phyloP scores from a whole-genome alignment of 2,329 filamentous ascomycete species.

The Pyrenochaeta sp. region DNA sequence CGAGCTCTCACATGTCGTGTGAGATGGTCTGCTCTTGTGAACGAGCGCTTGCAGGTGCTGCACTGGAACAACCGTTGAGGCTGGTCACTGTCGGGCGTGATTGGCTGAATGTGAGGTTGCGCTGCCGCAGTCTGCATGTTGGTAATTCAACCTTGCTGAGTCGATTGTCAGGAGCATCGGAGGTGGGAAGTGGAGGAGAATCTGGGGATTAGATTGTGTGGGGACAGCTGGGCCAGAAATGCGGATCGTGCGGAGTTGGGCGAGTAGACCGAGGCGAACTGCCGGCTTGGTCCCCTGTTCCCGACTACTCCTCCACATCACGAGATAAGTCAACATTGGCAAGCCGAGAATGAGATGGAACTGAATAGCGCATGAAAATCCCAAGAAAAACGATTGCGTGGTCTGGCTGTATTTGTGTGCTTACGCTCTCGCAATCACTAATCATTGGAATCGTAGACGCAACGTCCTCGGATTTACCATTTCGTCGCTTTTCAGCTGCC shows the following conservation, averaged over 20 bases:
- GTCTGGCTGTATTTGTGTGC: too few relatives aligned
- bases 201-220: conserved; percentile 23
- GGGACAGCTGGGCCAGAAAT: conserved; percentile 14
- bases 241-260: conserved; percentile 11
- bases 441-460: too few relatives aligned
- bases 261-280: conserved; percentile 3
- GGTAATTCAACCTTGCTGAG: conserved; percentile 8
- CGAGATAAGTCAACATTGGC: too few relatives aligned
- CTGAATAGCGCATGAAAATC: too few relatives aligned
- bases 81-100: conserved; percentile 26
- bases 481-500: too few relatives aligned
- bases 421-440: too few relatives aligned
- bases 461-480: too few relatives aligned
- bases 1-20: conserved; percentile 62
- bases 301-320: conserved; percentile 16
- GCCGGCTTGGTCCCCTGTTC: conserved; percentile 2
- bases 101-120: conserved; percentile 10
- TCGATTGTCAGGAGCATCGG: conserved; percentile 21
- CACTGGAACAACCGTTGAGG: conserved; percentile 54
- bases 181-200: conserved; percentile 31
- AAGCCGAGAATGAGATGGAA: too few relatives aligned
- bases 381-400: too few relatives aligned
- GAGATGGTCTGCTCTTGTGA: conserved; percentile 62
- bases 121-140: conserved; percentile 27
- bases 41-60: conserved; percentile 60